phyloP scores from a whole-genome alignment of 2,329 filamentous ascomycete genomes.

The Hypoxylon sp. region DNA sequence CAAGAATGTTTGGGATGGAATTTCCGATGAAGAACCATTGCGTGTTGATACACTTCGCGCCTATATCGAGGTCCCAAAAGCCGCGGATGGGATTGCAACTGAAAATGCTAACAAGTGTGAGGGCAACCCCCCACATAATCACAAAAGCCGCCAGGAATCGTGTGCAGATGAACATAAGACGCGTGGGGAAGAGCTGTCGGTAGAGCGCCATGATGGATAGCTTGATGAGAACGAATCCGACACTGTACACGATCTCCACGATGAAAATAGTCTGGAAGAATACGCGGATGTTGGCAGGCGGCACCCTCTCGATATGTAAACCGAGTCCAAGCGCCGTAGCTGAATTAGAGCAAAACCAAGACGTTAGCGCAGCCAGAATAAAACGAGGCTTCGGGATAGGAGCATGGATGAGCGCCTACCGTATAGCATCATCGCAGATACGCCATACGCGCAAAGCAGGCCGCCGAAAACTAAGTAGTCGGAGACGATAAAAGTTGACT shows the following conservation, averaged over 20 bases:
- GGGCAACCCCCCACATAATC: not conserved
- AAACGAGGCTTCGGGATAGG: not conserved
- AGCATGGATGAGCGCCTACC: not conserved
- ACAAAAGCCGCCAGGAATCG: not conserved
- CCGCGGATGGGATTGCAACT: constrained; percentile 7
- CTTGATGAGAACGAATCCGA: constrained; percentile 5
- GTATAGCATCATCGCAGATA: not conserved
- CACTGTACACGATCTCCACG: not conserved
- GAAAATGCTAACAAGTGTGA: constrained; percentile 6
- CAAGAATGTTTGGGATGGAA: constrained; percentile 14
- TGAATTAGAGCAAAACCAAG: not conserved
- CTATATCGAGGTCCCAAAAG: constrained; percentile 10
- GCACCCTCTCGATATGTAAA: not conserved
- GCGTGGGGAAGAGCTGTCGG: constrained; percentile 13
- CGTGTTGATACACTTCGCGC: constrained; percentile 4
- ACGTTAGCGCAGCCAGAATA: not conserved
- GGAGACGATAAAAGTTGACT: not conserved
- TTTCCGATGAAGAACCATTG: constrained; percentile 10
- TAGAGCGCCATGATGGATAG: constrained; percentile 10
- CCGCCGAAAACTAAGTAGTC: constrained; percentile 2
- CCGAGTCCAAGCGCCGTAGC: not conserved
- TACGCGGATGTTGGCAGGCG: not conserved
- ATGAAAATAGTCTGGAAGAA: constrained; percentile 9
- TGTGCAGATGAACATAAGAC: not conserved
- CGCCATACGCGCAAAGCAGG: not conserved